Base-by-base conservation (phyloP, 75 land plant species). In the Pseudotsuga menziesii region DNA sequence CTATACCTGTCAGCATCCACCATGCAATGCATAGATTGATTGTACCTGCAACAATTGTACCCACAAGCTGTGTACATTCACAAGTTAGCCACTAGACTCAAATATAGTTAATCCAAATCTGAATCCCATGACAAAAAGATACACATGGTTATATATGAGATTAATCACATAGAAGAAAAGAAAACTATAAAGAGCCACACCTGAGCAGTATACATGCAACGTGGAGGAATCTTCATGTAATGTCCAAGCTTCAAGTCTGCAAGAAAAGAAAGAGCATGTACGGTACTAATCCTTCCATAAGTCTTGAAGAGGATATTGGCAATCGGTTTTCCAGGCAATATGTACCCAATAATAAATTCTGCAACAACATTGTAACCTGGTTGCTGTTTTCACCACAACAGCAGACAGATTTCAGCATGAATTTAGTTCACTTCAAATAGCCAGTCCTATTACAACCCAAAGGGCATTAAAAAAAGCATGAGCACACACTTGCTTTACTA, bases 251-350 rank as follows among this genome's bases (percentile, higher is more conserved):
- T 85, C n/a, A 85, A 78, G 48, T 85, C 86, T 8, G 71, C 25
- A 39, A 83, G 73, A 54, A 85, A 83, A 63, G 81, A 82, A 58
- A 83, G 79, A 29, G 86, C 80, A 48, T 85, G 86, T 52, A 76
- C 36, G 56, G 79, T 83, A 22, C 85, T 85, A 70, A 48, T 82
- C 67, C 84, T 67, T 55, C 86, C 86, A 70, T 85, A 85, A 3
- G 86, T 83, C 86, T 85, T 83, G 75, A 73, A 73, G 27, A 85
- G 74, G 22, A 84, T 86, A 78, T 85, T 85, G 9, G 86, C 86
- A 32, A 85, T 83, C 5, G 86, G 86, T 72, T 74, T 78, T 27
- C 86, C 86, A 3, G 86, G 86, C 32, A 59, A 57, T 29, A 85
- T 61, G 39, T 82, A 82, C 14, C 86, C 86, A 54, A 85, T 85